phyloP scores from a whole-genome alignment of 108 stramenopile species.

The Skeletonema menzelii region DNA sequence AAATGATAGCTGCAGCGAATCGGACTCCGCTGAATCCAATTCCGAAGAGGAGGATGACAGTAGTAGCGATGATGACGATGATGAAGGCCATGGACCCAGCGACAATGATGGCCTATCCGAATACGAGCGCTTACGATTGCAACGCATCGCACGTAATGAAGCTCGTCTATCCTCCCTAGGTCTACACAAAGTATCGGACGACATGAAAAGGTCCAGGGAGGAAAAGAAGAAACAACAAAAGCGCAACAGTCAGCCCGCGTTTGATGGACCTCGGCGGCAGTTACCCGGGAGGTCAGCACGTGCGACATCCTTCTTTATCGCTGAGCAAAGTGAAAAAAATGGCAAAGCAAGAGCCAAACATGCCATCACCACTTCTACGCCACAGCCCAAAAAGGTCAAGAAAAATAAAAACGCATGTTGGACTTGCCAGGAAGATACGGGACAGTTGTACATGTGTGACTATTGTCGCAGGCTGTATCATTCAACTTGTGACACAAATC shows the following conservation, averaged over 20 bases:
- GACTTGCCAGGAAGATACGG: conserved; percentile 11
- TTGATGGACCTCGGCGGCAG: conserved; percentile 22
- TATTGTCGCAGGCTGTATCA: conserved; percentile 24
- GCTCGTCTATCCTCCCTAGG: conserved; percentile 34
- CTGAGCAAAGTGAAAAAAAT: neutral
- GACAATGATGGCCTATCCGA: conserved; percentile 20
- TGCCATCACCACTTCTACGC: neutral
- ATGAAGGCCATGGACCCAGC: neutral
- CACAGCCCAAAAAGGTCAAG: conserved; percentile 6
- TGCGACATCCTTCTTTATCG: conserved; percentile 3
- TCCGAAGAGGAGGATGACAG: neutral
- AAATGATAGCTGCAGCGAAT: neutral
- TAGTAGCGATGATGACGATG: neutral
- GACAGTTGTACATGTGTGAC: conserved; percentile 7
- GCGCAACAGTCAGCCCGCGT: conserved; percentile 2
- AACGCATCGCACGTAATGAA: conserved; percentile 43
- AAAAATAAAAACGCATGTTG: conserved; percentile 22
- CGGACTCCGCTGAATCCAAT: neutral
- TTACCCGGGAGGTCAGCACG: conserved; percentile 26
- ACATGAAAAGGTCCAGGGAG: neutral
- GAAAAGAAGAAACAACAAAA: conserved; percentile 11
- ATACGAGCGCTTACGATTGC: conserved; percentile 37
- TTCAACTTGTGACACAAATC: conserved; percentile 7
- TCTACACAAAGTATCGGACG: neutral
- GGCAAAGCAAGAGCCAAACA: neutral